A percentile compares a stretch with the other conserved stretches of the same genome.
These are phyloP conservation scores for Pulveroboletus sp. DNA, from an alignment of 768 basidiomycete genomes.

Conservation along the genomic window DNA sequence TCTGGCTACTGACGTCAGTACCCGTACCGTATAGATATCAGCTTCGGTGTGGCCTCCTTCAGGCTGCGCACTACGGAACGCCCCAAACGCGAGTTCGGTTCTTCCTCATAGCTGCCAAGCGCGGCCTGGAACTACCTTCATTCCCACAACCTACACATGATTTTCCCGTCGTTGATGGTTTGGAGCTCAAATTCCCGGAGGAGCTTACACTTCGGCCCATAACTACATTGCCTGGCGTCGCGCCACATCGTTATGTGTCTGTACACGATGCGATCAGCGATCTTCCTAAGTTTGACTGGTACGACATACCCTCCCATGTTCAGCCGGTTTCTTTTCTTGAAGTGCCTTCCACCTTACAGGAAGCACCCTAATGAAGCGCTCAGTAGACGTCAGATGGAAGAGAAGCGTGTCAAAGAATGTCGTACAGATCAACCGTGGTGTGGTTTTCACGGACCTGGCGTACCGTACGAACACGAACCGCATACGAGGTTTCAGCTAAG, in stretches of 20 bases:
- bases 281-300: slow-evolving; percentile 74
- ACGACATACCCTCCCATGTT: slow-evolving; percentile 4
- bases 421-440: slow-evolving; percentile 32
- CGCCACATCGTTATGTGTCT: slow-evolving; percentile 53
- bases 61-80: slow-evolving; percentile 46
- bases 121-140: slow-evolving; percentile 32
- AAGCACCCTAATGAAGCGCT: slow-evolving; percentile 17
- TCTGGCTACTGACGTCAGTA: neutral
- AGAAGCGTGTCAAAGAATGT: slow-evolving; percentile 33
- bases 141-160: slow-evolving; percentile 43
- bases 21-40: slow-evolving; percentile 35
- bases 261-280: slow-evolving; percentile 74
- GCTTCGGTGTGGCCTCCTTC: slow-evolving; percentile 38
- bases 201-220: slow-evolving; percentile 40
- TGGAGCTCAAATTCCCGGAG: slow-evolving; percentile 51
- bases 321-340: neutral
- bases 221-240: slow-evolving; percentile 43
- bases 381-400: slow-evolving; percentile 13
- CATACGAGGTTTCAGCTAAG: slow-evolving; percentile 40
- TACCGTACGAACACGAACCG: slow-evolving; percentile 34
- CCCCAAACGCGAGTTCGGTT: slow-evolving; percentile 44
- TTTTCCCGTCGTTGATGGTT: slow-evolving; percentile 34
- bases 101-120: slow-evolving; percentile 44
- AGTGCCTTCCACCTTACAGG: slow-evolving; percentile 8
- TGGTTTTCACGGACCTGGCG: slow-evolving; percentile 26